Base-by-base conservation (phyloP, 2,329 filamentous ascomycete genomes). In the Aspergillus hiratsukae region DNA sequence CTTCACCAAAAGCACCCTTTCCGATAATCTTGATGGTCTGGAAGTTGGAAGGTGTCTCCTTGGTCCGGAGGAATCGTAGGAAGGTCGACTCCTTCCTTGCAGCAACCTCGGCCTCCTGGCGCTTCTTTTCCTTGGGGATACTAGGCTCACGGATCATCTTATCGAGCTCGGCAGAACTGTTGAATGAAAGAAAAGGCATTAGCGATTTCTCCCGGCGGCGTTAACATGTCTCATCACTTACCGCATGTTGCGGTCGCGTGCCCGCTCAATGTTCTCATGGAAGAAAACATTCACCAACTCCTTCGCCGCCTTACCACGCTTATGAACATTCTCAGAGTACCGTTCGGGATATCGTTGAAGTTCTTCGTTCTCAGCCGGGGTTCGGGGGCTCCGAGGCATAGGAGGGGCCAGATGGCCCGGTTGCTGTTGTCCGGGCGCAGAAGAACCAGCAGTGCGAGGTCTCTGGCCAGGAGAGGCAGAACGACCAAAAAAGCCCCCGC, bases 1-100 rank as follows among this genome's bases (percentile, higher is more conserved):
- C 94, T 76, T 99, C 94, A 73, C 94, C 94, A 70, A 99, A 99
- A 14, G 94, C 94, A 76, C 94, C 94, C 81, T 99, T 99, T 70
- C 94, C 94, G 66, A 99, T 99, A 66, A 97, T 93, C 81, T 97
- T 97, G 76, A 97, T 83, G 1, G 93, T 97, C 62, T 87, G 86
- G 81, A 97, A 99, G 78, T 97, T 97, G 65, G 93, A 87, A 10
- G 93, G 91, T 75, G 88, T 88, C 73, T 97, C 92, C 75, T 91
- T 93, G 56, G 93, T 97, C 55, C 93, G 87, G 68, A 97, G 80
- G 80, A 97, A 97, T 41, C 93, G 90, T 61, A 99, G 81, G 75
- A 96, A 97, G 68, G 91, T 90, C 51, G 90, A 91, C 75, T 97
- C 93, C 67, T 92, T 91, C 68, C 89, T 88, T 55, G 91, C 89